These are phyloP conservation scores for Isabelozyma heimii DNA, from an alignment of 805 yeast species.

Conservation along the genomic window DNA sequence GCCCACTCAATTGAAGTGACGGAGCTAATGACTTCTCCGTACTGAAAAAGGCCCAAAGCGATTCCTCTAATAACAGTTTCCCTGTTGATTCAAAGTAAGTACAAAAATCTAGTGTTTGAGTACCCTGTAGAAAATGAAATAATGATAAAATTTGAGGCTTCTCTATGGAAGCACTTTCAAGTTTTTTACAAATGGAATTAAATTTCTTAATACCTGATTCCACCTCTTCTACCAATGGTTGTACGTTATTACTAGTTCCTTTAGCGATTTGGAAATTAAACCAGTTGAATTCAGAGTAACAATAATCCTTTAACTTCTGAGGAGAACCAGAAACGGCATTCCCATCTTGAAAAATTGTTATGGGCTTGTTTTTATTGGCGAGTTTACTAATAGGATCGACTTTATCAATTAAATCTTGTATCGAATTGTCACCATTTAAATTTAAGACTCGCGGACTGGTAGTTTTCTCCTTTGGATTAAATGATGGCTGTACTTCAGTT, in stretches of 20 bases:
- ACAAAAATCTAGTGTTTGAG: slow-evolving; percentile 10
- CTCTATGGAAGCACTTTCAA: slow-evolving; percentile 1
- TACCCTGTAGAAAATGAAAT: slow-evolving; percentile 14
- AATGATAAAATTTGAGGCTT: slow-evolving; percentile 7
- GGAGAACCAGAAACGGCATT: slow-evolving; percentile 29
- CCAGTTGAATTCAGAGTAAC: slow-evolving; percentile 35
- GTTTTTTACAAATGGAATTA: slow-evolving; percentile 4
- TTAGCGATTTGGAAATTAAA: slow-evolving; percentile 36
- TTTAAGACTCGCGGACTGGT: slow-evolving; percentile 8
- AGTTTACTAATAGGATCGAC: slow-evolving; percentile 40
- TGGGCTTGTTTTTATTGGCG: slow-evolving; percentile 31
- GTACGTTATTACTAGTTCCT: not conserved
- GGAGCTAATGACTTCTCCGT: slow-evolving; percentile 1
- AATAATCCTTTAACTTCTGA: slow-evolving; percentile 28
- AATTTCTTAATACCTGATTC: slow-evolving; percentile 15
- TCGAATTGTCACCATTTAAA: slow-evolving; percentile 17
- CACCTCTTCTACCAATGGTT: not conserved
- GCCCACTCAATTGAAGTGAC: slow-evolving; percentile 22
- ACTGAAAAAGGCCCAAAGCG: slow-evolving; percentile 11
- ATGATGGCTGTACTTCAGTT: slow-evolving; percentile 8
- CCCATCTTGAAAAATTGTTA: slow-evolving; percentile 39
- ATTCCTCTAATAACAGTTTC: slow-evolving; percentile 8
- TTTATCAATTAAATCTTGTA: slow-evolving; percentile 36
- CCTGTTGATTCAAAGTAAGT: slow-evolving; percentile 16
- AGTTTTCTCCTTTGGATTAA: not conserved